Percentiles rank a stretch among this genome's conserved stretches.
These are phyloP conservation scores for Colletotrichum orbiculare DNA, from an alignment of 2,329 filamentous ascomycete species.

Conservation along the genomic window DNA sequence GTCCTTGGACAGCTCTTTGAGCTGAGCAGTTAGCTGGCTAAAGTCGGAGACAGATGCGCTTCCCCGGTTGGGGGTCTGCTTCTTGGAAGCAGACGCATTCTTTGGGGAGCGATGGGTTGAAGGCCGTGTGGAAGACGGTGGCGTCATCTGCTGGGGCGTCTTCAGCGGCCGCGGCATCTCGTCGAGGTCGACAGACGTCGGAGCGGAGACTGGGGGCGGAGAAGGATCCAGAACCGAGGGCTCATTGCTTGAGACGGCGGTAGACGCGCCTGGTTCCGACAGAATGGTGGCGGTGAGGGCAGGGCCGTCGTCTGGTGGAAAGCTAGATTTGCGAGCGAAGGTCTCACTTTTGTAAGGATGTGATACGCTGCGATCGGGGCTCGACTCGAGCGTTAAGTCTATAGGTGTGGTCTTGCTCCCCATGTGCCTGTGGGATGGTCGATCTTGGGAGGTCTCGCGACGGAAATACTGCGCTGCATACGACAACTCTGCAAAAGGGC, in stretches of 20 bases:
- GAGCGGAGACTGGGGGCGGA: conserved; percentile 30
- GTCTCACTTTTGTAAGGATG: no score
- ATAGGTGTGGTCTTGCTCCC: neutral
- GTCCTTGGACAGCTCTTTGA: conserved; percentile 49
- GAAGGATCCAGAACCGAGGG: conserved; percentile 33
- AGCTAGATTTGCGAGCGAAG: neutral
- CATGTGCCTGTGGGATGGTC: no score
- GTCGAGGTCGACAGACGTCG: conserved; percentile 34
- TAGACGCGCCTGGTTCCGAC: conserved; percentile 32
- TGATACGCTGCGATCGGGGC: neutral
- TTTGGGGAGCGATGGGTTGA: conserved; percentile 44
- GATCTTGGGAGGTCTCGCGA: neutral
- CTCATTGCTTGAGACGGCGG: conserved; percentile 35
- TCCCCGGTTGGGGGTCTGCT: conserved; percentile 48
- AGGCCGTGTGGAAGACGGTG: conserved; percentile 33
- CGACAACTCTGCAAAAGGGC: no score
- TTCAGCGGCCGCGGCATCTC: conserved; percentile 31
- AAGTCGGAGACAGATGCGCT: conserved; percentile 50
- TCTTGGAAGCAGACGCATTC: conserved; percentile 27
- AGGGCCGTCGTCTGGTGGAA: conserved; percentile 10
- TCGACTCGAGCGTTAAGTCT: conserved; percentile 30
- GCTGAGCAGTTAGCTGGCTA: conserved; percentile 43
- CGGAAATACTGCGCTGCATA: neutral
- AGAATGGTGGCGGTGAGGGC: conserved; percentile 8
- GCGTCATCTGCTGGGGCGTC: conserved; percentile 29